A percentile compares a stretch with the other conserved stretches of the same genome.
Conservation (phyloP, 768 basidiomycete species). For the Dentipellis sp. region DNA sequence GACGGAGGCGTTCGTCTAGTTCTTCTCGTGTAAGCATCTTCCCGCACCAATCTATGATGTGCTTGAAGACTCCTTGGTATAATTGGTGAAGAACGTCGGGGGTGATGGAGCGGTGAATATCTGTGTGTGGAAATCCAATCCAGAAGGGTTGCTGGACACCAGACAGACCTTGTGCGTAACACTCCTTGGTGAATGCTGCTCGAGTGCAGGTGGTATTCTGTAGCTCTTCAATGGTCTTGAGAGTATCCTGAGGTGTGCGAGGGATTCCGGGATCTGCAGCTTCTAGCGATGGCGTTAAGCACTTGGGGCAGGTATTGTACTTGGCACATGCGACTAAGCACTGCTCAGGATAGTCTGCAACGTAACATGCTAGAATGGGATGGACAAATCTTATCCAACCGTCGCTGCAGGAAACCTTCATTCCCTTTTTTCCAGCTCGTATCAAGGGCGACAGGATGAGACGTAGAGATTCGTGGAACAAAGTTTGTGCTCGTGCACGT, state of each 20-base stretch:
- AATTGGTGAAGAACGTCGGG: conserved; percentile 16
- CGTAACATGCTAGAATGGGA: conserved; percentile 16
- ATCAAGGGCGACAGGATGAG: conserved; percentile 9
- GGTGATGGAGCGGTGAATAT: conserved; percentile 11
- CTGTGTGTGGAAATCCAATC: conserved; percentile 7
- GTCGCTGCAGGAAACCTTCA: conserved; percentile 12
- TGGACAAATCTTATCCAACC: conserved; percentile 7
- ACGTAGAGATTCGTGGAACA: conserved; percentile 16
- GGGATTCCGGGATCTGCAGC: neutral
- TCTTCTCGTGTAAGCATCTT: neutral
- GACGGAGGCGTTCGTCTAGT: neutral
- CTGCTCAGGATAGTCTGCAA: conserved; percentile 18
- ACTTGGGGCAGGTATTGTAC: conserved; percentile 1
- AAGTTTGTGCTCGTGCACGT: neutral
- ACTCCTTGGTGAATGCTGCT: neutral
- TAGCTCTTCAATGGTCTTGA: neutral
- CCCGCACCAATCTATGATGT: conserved; percentile 4
- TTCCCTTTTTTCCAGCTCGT: conserved; percentile 11
- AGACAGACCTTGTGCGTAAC: neutral
- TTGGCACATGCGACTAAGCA: conserved; percentile 7
- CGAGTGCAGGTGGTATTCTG: neutral
- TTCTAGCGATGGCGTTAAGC: neutral
- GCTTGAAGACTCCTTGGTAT: conserved; percentile 9
- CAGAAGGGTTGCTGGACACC: conserved; percentile 10
- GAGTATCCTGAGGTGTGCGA: neutral